phyloP scores from a whole-genome alignment of 805 yeast species.

The Hanseniaspora guilliermondii region DNA sequence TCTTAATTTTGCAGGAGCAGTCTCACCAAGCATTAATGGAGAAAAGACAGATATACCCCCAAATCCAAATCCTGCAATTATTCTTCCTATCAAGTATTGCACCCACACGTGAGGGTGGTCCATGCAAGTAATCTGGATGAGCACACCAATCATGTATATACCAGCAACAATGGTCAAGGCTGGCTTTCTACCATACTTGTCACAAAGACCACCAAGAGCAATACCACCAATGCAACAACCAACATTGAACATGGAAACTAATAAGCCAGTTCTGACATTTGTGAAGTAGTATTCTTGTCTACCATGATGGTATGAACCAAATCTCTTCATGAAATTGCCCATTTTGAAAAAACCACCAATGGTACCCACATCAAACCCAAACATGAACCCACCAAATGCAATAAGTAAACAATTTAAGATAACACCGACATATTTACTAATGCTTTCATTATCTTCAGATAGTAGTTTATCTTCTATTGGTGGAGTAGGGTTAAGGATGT shows the following conservation, averaged over 20 bases:
- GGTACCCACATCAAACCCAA: slow-evolving; percentile 75
- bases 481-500: neutral
- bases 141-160: slow-evolving; percentile 53
- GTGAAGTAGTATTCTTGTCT: slow-evolving; percentile 38
- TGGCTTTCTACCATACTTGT: slow-evolving; percentile 50
- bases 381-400: slow-evolving; percentile 67
- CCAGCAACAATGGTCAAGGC: slow-evolving; percentile 52
- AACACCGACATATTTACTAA: slow-evolving; percentile 23
- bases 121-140: slow-evolving; percentile 54
- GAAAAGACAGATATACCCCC: slow-evolving; percentile 68
- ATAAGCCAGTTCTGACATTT: slow-evolving; percentile 43
- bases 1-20: slow-evolving; percentile 58
- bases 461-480: neutral
- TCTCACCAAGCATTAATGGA: slow-evolving; percentile 60
- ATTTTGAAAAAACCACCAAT: slow-evolving; percentile 57
- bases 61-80: slow-evolving; percentile 59
- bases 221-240: slow-evolving; percentile 67
- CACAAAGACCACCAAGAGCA: slow-evolving; percentile 45
- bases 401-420: slow-evolving; percentile 31
- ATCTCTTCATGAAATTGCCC: slow-evolving; percentile 42
- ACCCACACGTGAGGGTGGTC: slow-evolving; percentile 40
- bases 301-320: slow-evolving; percentile 35
- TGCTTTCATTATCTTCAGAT: neutral
- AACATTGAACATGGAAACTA: slow-evolving; percentile 52
- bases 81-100: slow-evolving; percentile 59